phyloP scores from a whole-genome alignment of 352 stramenopile genomes.

The Thalassiosira exigua region DNA sequence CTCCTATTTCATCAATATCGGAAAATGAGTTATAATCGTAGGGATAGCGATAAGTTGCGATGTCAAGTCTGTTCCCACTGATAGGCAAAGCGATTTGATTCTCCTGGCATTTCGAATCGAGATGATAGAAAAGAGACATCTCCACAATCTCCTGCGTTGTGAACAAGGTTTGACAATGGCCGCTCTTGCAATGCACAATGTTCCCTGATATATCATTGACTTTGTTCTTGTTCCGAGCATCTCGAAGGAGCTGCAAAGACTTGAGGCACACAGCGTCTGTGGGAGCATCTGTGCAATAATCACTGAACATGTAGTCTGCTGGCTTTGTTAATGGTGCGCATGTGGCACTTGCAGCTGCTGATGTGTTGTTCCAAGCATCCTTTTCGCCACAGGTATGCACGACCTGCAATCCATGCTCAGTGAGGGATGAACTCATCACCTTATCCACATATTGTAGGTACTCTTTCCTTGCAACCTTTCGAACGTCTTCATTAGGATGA shows the following conservation, averaged over 20 bases:
- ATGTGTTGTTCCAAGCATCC: too few species aligned
- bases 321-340: too few species aligned
- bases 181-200: not conserved
- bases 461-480: constrained; percentile 18
- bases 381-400: constrained; percentile 15
- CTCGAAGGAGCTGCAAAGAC: constrained; percentile 4
- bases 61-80: not conserved
- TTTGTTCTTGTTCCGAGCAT: constrained; percentile 5
- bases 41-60: not conserved
- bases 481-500: not conserved
- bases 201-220: constrained; percentile 7
- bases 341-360: too few species aligned
- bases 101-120: too few species aligned
- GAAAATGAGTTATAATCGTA: not conserved
- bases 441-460: constrained; percentile 17
- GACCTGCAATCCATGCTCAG: not conserved
- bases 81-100: not conserved
- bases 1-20: not conserved
- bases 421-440: constrained; percentile 17
- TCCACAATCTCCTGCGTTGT: constrained; percentile 4
- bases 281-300: not conserved
- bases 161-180: not conserved
- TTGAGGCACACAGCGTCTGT: not conserved
- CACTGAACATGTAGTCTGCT: constrained; percentile 6
- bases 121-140: constrained; percentile 16